phyloP scores from a whole-genome alignment of 768 basidiomycete species.

The Rhizopogon vesiculosus region DNA sequence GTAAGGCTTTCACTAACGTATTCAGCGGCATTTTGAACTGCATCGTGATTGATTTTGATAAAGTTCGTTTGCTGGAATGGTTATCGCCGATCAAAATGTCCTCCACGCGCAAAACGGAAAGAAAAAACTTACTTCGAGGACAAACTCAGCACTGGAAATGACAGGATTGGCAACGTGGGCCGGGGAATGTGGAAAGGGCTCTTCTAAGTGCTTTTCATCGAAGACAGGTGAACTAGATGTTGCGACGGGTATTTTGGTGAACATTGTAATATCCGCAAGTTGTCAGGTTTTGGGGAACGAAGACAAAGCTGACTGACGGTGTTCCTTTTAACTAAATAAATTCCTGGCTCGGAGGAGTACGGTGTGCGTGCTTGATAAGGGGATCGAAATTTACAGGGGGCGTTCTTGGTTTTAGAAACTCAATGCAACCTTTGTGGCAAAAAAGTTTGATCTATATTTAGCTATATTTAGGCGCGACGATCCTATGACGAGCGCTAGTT shows the following conservation, averaged over 20 bases:
- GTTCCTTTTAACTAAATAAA: no score
- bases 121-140: conserved; percentile 42
- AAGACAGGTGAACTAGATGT: conserved; percentile 1
- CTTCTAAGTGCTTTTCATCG: not conserved
- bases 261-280: not conserved
- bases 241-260: not conserved
- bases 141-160: conserved; percentile 50
- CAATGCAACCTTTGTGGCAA: no score
- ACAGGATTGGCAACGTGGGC: conserved; percentile 48
- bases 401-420: no score
- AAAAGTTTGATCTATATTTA: no score
- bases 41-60: conserved; percentile 54
- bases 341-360: no score
- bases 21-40: conserved; percentile 62
- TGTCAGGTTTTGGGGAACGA: no score
- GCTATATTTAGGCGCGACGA: no score
- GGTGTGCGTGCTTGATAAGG: no score
- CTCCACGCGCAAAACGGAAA: no score
- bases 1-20: conserved; percentile 37
- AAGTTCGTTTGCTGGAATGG: conserved; percentile 50
- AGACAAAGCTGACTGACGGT: no score
- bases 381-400: no score
- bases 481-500: no score
- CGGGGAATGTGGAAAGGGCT: conserved; percentile 6
- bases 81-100: not conserved